Evolutionary conservation across 1,284 basidiomycete genomes (phyloP).

Genomic region (Rhodotorula mucilaginosa): DNA sequence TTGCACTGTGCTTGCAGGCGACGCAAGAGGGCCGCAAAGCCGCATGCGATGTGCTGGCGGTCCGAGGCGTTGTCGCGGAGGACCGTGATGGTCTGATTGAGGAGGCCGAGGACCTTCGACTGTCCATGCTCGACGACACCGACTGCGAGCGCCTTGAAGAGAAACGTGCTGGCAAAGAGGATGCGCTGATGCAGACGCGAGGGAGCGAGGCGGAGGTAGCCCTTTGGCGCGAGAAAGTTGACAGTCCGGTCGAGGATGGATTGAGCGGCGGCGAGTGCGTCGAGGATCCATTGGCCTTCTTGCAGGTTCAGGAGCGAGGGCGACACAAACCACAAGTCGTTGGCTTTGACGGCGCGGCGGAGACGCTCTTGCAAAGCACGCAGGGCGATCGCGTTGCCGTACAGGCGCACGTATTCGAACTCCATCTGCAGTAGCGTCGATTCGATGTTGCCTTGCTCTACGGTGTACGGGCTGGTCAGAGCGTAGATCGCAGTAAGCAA

Average conservation of each 20-base stretch:
- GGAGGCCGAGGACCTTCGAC: slow-evolving; percentile 29
- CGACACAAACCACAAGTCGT: slow-evolving; percentile 35
- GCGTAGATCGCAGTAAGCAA: neutral
- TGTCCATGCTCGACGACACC: slow-evolving; percentile 40
- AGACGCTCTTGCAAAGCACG: slow-evolving; percentile 37
- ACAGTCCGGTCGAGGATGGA: slow-evolving; percentile 37
- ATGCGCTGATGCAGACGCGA: slow-evolving; percentile 37
- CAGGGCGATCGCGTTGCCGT: slow-evolving; percentile 37
- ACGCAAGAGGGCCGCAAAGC: slow-evolving; percentile 32
- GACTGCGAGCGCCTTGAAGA: slow-evolving; percentile 39
- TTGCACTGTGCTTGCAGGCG: slow-evolving; percentile 37
- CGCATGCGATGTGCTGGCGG: slow-evolving; percentile 32
- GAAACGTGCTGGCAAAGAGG: slow-evolving; percentile 35
- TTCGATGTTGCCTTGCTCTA: slow-evolving; percentile 36
- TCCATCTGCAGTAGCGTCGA: slow-evolving; percentile 38
- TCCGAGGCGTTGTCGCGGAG: slow-evolving; percentile 31
- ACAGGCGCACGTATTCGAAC: slow-evolving; percentile 34
- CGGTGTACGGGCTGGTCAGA: neutral
- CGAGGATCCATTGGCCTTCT: slow-evolving; percentile 40
- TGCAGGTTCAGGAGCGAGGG: slow-evolving; percentile 40
- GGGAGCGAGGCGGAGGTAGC: slow-evolving; percentile 32
- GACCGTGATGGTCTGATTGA: slow-evolving; percentile 32
- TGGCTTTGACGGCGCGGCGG: slow-evolving; percentile 32
- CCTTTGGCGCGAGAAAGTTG: slow-evolving; percentile 35
- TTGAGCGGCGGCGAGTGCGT: slow-evolving; percentile 38